These are phyloP conservation scores for Teratosphaeria epicoccoides DNA, from an alignment of 2,329 filamentous ascomycete species.

Conservation along the genomic window DNA sequence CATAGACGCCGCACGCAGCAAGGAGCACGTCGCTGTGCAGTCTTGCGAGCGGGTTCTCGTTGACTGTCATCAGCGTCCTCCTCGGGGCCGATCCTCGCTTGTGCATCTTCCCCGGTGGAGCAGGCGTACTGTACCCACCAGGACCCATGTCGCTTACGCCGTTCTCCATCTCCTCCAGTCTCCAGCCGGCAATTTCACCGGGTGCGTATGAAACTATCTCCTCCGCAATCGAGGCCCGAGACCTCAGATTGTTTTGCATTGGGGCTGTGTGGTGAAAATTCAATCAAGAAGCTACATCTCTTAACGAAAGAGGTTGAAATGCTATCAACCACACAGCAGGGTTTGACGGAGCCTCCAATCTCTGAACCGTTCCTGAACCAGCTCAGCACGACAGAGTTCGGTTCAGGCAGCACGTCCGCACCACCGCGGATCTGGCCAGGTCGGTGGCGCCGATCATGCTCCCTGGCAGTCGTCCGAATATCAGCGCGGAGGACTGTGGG, in stretches of 20 bases:
- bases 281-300: background rate
- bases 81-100: too few species aligned
- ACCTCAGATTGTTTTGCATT: background rate
- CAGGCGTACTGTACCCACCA: background rate
- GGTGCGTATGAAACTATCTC: background rate
- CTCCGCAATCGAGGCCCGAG: background rate
- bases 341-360: too few species aligned
- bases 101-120: background rate
- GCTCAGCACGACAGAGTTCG: too few species aligned
- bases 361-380: too few species aligned
- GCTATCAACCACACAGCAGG: background rate
- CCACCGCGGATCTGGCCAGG: too few species aligned
- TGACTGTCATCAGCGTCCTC: background rate
- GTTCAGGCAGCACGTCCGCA: too few species aligned
- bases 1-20: background rate
- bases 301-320: too few species aligned
- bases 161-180: background rate
- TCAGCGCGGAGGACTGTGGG: too few species aligned
- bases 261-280: background rate
- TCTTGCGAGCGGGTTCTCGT: background rate
- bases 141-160: background rate
- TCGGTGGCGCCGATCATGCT: too few species aligned
- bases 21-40: background rate
- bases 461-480: too few species aligned
- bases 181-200: background rate